These are phyloP conservation scores for Allomyces arbusculus DNA, from an alignment of 192 early-diverging fungal genomes.

Conservation along the genomic window DNA sequence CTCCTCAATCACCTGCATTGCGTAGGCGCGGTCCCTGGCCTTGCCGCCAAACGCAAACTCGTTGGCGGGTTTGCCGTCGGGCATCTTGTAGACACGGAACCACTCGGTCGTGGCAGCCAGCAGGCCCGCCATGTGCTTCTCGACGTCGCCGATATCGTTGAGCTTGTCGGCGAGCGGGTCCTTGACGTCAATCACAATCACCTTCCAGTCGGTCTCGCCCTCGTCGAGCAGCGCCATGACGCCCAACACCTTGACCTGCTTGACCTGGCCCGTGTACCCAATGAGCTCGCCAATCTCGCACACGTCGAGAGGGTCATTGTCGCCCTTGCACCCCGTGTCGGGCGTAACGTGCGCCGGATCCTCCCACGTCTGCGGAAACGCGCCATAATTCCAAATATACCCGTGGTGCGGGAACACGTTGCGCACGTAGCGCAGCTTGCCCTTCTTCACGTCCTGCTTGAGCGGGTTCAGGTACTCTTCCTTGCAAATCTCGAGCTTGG, in stretches of 20 bases:
- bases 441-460: conserved; percentile 97
- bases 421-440: conserved; percentile 91
- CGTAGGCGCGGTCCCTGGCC: conserved; percentile 67
- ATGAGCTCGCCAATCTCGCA: conserved; percentile 94
- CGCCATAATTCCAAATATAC: conserved; percentile 99
- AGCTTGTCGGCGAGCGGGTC: conserved; percentile 93
- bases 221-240: conserved; percentile 98
- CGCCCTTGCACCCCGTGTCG: conserved; percentile 88
- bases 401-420: conserved; percentile 99
- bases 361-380: conserved; percentile 98
- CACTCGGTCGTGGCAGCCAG: conserved; percentile 94
- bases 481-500: conserved; percentile 96
- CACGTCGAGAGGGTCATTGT: conserved; percentile 95
- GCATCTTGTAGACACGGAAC: conserved; percentile 99
- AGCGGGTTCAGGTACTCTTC: conserved; percentile 95
- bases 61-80: conserved; percentile 99
- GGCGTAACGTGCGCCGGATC: conserved; percentile 72
- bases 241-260: conserved; percentile 97
- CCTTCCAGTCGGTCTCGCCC: conserved; percentile 99
- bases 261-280: conserved; percentile 80
- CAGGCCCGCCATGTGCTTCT: conserved; percentile 88
- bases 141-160: conserved; percentile 97
- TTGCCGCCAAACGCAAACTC: conserved; percentile 91
- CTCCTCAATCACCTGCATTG: conserved; percentile 74
- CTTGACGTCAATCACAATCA: conserved; percentile 92